A percentile compares a stretch with the other conserved stretches of the same genome.
phyloP scores from a whole-genome alignment of 495 filamentous ascomycete genomes.

The Umbilicaria muhlenbergii region DNA sequence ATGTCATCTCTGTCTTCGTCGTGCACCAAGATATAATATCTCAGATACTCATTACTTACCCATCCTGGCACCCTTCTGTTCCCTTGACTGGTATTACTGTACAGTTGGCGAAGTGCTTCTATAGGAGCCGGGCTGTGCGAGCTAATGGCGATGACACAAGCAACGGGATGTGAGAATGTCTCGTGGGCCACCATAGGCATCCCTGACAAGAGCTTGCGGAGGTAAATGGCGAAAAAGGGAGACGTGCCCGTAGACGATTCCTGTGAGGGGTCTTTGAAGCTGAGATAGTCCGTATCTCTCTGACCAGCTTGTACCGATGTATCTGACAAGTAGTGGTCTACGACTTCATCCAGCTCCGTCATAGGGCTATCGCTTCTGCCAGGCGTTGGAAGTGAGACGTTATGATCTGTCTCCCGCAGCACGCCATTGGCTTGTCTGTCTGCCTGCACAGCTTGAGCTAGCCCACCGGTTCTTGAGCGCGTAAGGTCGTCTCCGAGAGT shows the following conservation, averaged over 20 bases:
- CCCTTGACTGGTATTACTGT: slow-evolving; percentile 57
- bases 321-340: slow-evolving; percentile 33
- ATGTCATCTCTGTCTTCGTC: slow-evolving; percentile 93
- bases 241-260: slow-evolving; percentile 23
- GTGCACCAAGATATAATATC: slow-evolving; percentile 95
- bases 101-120: slow-evolving; percentile 68
- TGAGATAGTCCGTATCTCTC: slow-evolving; percentile 18
- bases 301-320: slow-evolving; percentile 2
- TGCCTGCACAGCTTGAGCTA: neutral
- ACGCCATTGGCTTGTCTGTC: neutral
- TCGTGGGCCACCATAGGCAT: slow-evolving; percentile 67
- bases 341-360: slow-evolving; percentile 42
- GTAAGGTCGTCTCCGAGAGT: slow-evolving; percentile 24
- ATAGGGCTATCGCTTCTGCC: slow-evolving; percentile 18
- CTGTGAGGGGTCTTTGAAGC: slow-evolving; percentile 19
- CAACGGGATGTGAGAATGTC: slow-evolving; percentile 86
- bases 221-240: slow-evolving; percentile 65
- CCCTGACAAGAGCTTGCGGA: slow-evolving; percentile 69
- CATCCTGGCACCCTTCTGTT: slow-evolving; percentile 55
- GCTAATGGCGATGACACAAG: slow-evolving; percentile 91
- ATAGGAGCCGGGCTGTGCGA: slow-evolving; percentile 68
- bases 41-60: slow-evolving; percentile 75
- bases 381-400: neutral
- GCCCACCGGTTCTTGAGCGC: slow-evolving; percentile 10
- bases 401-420: neutral